phyloP scores from a whole-genome alignment of 352 stramenopile genomes.

The Globisporangium paroecandrum region DNA sequence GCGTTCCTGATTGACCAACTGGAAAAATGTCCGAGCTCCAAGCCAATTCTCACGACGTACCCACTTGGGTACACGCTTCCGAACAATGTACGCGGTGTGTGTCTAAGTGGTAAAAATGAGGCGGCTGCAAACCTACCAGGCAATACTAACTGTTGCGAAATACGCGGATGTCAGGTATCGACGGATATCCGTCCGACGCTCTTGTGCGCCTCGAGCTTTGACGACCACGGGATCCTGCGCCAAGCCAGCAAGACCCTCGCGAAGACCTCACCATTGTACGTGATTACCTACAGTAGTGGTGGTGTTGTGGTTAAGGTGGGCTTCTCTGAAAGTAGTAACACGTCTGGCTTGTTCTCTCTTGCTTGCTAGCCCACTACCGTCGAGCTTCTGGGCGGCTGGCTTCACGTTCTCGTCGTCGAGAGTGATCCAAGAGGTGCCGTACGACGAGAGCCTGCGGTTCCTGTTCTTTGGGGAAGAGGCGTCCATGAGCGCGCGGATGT shows the following conservation, averaged over 20 bases:
- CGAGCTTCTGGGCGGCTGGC: background rate
- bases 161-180: background rate
- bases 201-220: background rate
- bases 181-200: background rate
- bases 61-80: conserved; percentile 77
- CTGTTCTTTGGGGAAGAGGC: background rate
- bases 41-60: conserved; percentile 92
- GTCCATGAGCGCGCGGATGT: background rate
- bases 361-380: background rate
- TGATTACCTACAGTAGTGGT: background rate
- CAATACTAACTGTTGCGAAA: background rate
- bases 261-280: background rate
- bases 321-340: background rate
- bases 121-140: background rate
- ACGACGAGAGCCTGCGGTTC: background rate
- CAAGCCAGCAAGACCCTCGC: background rate
- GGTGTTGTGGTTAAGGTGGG: background rate
- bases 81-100: background rate
- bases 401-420: background rate
- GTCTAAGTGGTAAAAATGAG: background rate
- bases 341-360: background rate
- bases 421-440: background rate
- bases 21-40: conserved; percentile 24
- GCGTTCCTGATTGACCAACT: conserved; percentile 84
- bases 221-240: background rate